Conservation (phyloP, 2,329 filamentous ascomycete genomes). For the Aspergillus ochraceoroseus region DNA sequence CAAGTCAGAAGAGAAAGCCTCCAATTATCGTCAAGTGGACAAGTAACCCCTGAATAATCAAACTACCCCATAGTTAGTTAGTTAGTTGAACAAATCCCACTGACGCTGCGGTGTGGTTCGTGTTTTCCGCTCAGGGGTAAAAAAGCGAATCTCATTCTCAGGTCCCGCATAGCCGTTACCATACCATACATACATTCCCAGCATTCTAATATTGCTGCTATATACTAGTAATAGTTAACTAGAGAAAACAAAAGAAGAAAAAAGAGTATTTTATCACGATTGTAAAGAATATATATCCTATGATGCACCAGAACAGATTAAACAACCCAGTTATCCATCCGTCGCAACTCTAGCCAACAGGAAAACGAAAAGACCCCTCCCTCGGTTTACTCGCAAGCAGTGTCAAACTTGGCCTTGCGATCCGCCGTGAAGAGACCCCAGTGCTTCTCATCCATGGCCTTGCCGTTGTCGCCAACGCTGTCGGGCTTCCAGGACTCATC, state of each 20-base stretch:
- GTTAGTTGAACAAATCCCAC: not conserved
- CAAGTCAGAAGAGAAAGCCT: no score
- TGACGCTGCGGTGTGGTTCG: constrained; percentile 20
- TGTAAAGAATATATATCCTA: constrained; percentile 9
- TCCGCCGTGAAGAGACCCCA: constrained; percentile 65
- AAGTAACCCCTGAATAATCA: constrained; percentile 8
- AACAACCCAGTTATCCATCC: not conserved
- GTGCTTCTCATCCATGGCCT: constrained; percentile 58
- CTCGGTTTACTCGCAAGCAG: constrained; percentile 37
- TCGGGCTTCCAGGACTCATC: constrained; percentile 68
- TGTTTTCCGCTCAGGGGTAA: constrained; percentile 25
- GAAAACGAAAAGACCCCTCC: no score
- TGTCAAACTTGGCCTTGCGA: constrained; percentile 54
- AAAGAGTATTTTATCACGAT: constrained; percentile 5
- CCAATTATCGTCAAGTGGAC: no score
- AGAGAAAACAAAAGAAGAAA: not conserved
- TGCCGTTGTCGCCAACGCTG: constrained; percentile 59
- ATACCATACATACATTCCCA: no score
- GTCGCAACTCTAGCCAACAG: constrained; percentile 5
- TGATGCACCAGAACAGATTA: constrained; percentile 14
- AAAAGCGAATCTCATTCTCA: constrained; percentile 5
- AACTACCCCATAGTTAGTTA: constrained; percentile 2
- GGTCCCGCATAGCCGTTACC: constrained; percentile 11
- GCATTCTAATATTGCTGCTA: no score
- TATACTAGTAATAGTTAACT: not conserved